Evolutionary conservation across 306 rosid genomes (phyloP), one percentile per base, ranked within the genome.

Genomic region (Clitoria ternatea): DNA sequence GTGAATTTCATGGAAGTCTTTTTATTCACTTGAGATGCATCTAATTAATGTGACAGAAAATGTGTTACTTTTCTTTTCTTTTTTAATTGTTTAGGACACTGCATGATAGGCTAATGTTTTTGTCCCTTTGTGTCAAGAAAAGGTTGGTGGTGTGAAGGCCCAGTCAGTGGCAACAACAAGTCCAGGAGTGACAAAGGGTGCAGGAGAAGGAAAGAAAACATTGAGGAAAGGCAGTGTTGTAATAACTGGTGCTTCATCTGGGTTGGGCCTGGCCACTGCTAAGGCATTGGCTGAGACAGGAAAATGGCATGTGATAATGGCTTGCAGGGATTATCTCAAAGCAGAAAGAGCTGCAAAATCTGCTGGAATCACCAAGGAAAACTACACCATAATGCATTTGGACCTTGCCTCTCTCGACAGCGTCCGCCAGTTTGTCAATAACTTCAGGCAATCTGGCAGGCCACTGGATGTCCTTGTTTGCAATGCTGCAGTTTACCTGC

Each of bases 271-370:
- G 13, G 97, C 97, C 47, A 83, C 97, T 30, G 97, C 97, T 19
- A 91, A 89, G 84, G 86, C 93, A 19, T 70, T 91, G 70, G 97
- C 96, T 4, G 96, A 91, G 70, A 83, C 93, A 3, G 96, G 97
- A 61, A 89, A 91, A 77, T 91, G 97, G 97, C 88, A 91, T 48
- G 84, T 91, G 4, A 91, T 87, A 74, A 87, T 91, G 97, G 97
- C 97, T 11, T 91, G 97, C 82, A 85, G 97, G 81, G 96, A 91
- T 77, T 91, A 86, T 78, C 97, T 91, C 54, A 91, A 91, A 83
- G 79, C 96, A 9, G 97, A 91, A 77, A 88, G 92, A 74, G 97
- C 96, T 33, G 97, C 96, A 52, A 91, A 91, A 64, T 62, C 91
- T n/a, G 88, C 90, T 6, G 97, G 97, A 64, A 87, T 91, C 0